Evolutionary conservation across 164 flowering plant genomes (phyloP).

Genomic region (Dillenia turbinata): DNA sequence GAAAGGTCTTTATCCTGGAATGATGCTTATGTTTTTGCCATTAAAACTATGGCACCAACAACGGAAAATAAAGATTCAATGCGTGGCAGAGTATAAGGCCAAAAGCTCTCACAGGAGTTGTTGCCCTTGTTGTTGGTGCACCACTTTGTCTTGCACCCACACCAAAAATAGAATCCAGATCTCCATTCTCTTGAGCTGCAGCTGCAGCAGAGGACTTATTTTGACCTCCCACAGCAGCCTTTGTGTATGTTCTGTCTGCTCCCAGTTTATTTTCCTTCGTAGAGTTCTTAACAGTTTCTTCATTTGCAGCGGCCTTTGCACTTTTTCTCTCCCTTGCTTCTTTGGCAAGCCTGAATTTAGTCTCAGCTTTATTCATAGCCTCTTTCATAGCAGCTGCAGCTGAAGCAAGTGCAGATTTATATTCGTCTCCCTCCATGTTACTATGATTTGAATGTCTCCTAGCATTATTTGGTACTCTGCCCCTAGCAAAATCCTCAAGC

Average conservation of each 20-base stretch:
- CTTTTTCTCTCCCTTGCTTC: conserved; percentile 77
- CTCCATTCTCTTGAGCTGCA: conserved; percentile 4
- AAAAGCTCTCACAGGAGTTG: conserved; percentile 19
- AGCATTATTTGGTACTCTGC: conserved; percentile 16
- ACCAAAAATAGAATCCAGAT: conserved; percentile 29
- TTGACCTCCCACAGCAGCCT: background rate
- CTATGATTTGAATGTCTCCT: background rate
- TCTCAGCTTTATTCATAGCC: conserved; percentile 91
- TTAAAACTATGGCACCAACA: background rate
- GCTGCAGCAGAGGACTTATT: background rate
- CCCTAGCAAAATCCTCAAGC: conserved; percentile 47
- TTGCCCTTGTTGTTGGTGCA: background rate
- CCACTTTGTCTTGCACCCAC: conserved; percentile 25
- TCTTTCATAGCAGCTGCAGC: conserved; percentile 50
- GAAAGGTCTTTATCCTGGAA: background rate
- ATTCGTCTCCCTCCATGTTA: background rate
- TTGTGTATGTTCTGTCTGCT: background rate
- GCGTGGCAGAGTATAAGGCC: background rate
- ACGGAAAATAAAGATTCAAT: background rate
- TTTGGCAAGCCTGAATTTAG: conserved; percentile 78
- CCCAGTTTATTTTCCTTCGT: background rate
- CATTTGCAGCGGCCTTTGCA: conserved; percentile 24
- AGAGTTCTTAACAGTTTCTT: no score
- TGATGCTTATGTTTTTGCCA: background rate
- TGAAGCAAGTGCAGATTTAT: no score